Percentiles rank a stretch among this genome's conserved stretches.
Evolutionary conservation across 1,139 yeast genomes (phyloP).

Genomic region (Meyerozyma smithsonii): DNA sequence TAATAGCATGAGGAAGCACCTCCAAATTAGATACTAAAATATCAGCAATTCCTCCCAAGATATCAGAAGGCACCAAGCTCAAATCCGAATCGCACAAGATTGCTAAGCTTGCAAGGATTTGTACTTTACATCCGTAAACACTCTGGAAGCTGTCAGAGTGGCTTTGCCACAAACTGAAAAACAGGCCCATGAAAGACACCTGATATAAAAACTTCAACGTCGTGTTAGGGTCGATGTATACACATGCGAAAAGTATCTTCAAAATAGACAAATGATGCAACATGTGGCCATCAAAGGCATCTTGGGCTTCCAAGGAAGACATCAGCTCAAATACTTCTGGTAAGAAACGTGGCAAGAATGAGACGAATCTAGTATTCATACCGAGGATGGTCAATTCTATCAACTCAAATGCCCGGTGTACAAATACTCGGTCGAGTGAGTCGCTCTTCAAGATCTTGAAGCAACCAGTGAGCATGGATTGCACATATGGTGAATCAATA

Average conservation of each 20-base stretch:
- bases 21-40: slow-evolving; percentile 39
- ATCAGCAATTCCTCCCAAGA: slow-evolving; percentile 36
- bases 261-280: slow-evolving; percentile 43
- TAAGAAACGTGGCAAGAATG: slow-evolving; percentile 32
- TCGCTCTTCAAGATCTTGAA: slow-evolving; percentile 34
- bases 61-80: slow-evolving; percentile 28
- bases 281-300: slow-evolving; percentile 46
- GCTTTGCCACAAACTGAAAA: slow-evolving; percentile 47
- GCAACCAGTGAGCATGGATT: slow-evolving; percentile 34
- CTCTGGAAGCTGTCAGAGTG: slow-evolving; percentile 45
- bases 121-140: slow-evolving; percentile 54
- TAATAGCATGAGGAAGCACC: slow-evolving; percentile 45
- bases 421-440: slow-evolving; percentile 38
- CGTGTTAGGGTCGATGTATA: slow-evolving; percentile 36
- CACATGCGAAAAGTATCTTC: slow-evolving; percentile 38
- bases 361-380: slow-evolving; percentile 28
- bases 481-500: slow-evolving; percentile 36
- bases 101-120: slow-evolving; percentile 39
- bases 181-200: slow-evolving; percentile 31
- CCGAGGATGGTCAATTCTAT: slow-evolving; percentile 38
- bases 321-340: slow-evolving; percentile 36
- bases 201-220: slow-evolving; percentile 36
- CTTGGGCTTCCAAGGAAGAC: slow-evolving; percentile 29
- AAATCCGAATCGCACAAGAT: slow-evolving; percentile 28
- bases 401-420: slow-evolving; percentile 37